Base-by-base conservation (phyloP, 148 eudicot genomes). In the Rhododendron molle region DNA sequence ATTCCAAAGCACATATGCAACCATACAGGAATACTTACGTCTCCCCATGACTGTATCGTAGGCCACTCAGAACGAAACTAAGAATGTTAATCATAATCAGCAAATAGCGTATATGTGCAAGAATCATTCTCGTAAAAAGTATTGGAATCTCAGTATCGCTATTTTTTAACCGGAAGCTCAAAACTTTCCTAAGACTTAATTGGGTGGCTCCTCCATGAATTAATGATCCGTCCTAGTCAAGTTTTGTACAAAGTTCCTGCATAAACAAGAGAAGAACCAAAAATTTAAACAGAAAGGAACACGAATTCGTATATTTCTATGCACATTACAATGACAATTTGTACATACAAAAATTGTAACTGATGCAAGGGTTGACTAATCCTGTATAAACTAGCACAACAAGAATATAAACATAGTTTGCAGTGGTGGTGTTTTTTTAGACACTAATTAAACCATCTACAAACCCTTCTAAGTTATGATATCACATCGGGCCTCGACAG, bases 11-110 rank as follows among this genome's bases (percentile, higher is more conserved):
- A 52, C 36, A 80, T 32, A 16, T 1, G 36, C 82, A 54, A 52
- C 28, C 44, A 30, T 80, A 44, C 72, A 3, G 47, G 72, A 34
- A 34, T 56, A 58, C 83, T 81, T 81, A 58, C 72, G 3, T 38
- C 40, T 81, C 83, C 49, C 49, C 83, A 56, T 3, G 47, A 58
- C 72, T 34, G 72, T 8, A 81, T 34, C 50, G 72, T 36, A 81
- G 72, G 28, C 72, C 72, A 81, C 83, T 81, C 83, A 80, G n/a
- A 80, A 81, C 34, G 44, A 56, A 58, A 36, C 3, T 81, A 28
- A 56, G 47, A 81, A 81, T 81, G 16, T n/a, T 47, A 79, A 49
- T 52, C 60, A 49, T 5, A 47, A 49, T 15, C 11, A 81, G 38
- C 72, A 81, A 36, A 32, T 36, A 21, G 30, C 21, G 32, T 36